phyloP scores from a whole-genome alignment of 176 grass and related monocot genomes.

The Ampelocalamus luodianensis region DNA sequence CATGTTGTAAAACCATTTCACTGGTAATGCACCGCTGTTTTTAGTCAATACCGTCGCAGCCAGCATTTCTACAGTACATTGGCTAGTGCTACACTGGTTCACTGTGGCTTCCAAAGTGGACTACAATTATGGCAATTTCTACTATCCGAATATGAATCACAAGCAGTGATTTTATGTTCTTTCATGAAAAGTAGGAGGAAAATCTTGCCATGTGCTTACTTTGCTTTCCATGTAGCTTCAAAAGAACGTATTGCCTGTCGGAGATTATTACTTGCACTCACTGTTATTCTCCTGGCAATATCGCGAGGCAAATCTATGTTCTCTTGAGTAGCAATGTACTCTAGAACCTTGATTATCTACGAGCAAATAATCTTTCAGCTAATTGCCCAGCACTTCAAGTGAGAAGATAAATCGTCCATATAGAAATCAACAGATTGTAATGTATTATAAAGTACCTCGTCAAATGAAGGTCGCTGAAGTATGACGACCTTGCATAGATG shows the following conservation, averaged over 20 bases:
- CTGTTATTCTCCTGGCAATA: constrained; percentile 60
- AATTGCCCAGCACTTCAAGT: not conserved
- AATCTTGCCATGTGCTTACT: constrained; percentile 47
- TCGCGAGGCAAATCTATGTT: constrained; percentile 58
- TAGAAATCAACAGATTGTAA: too few relatives aligned
- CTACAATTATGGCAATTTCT: not conserved
- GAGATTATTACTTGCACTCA: constrained; percentile 60
- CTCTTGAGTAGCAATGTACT: constrained; percentile 66
- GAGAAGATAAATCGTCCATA: not conserved
- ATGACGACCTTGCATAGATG: constrained; percentile 57
- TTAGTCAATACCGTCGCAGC: not conserved
- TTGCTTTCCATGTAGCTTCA: constrained; percentile 71
- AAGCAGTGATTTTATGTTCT: not conserved
- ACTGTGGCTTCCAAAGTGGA: not conserved
- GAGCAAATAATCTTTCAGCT: constrained; percentile 8
- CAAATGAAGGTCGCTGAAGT: constrained; percentile 62
- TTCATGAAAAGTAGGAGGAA: not conserved
- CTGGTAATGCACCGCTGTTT: not conserved
- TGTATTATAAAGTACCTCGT: constrained; percentile 50
- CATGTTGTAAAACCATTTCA: not conserved
- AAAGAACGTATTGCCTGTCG: constrained; percentile 79
- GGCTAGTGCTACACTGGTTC: not conserved
- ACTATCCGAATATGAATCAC: not conserved
- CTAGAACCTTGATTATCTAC: constrained; percentile 70
- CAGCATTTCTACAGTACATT: not conserved